A percentile compares a stretch with the other conserved stretches of the same genome.
Evolutionary conservation across 495 filamentous ascomycete genomes (phyloP).

Genomic region (Penicillium atrosanguineum): DNA sequence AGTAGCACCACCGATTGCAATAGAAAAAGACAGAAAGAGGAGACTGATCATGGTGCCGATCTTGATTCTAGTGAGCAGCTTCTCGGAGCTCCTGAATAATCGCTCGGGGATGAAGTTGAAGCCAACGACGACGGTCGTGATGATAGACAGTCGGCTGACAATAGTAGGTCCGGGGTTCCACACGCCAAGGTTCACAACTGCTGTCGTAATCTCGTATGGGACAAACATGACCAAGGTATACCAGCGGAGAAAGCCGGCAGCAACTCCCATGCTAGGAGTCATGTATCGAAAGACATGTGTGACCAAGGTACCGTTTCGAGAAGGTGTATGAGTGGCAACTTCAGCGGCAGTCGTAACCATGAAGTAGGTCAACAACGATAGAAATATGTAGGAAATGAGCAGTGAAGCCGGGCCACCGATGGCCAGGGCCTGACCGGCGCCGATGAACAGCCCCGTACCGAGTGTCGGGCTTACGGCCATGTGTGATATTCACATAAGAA

Average conservation of each 20-base stretch:
- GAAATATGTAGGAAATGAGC: constrained; percentile 34
- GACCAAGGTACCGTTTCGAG: constrained; percentile 54
- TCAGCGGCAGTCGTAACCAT: constrained; percentile 62
- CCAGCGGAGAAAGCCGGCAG: constrained; percentile 63
- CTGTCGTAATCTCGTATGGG: constrained; percentile 72
- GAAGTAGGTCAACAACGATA: constrained; percentile 58
- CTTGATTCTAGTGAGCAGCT: constrained; percentile 75
- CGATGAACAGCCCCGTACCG: constrained; percentile 41
- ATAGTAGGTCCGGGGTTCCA: constrained; percentile 64
- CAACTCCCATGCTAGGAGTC: constrained; percentile 47
- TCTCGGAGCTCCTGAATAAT: constrained; percentile 76
- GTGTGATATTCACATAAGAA: constrained; percentile 16
- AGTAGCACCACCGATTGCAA: constrained; percentile 68
- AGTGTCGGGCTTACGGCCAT: constrained; percentile 40
- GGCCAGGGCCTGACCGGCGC: constrained; percentile 39
- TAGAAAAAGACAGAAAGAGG: constrained; percentile 62
- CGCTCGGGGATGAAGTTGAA: constrained; percentile 81
- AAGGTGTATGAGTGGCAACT: constrained; percentile 59
- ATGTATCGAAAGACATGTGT: constrained; percentile 54
- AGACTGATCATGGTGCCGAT: constrained; percentile 73
- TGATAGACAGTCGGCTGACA: constrained; percentile 69
- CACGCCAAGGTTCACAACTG: constrained; percentile 76
- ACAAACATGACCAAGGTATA: constrained; percentile 65
- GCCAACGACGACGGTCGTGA: constrained; percentile 62
- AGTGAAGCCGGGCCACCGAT: constrained; percentile 42